phyloP scores from a whole-genome alignment of 2,329 filamentous ascomycete genomes.

The Fusarium siculi region DNA sequence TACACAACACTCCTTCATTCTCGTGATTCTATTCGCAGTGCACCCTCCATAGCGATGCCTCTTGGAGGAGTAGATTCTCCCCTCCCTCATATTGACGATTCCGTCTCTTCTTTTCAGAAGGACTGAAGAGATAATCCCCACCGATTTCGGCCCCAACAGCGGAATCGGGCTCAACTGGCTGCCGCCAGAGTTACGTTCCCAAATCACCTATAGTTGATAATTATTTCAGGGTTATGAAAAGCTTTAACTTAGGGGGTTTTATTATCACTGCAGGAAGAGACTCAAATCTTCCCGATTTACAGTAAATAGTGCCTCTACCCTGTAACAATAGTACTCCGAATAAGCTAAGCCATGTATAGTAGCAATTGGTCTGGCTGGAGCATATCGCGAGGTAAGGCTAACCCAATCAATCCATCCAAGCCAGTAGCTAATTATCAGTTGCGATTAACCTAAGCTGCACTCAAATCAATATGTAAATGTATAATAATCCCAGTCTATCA shows the following conservation, averaged over 20 bases:
- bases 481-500: rapidly evolving
- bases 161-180: background rate
- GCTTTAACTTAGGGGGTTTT: too few species aligned
- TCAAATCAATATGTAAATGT: background rate
- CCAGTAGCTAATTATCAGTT: too few species aligned
- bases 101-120: rapidly evolving
- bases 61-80: rapidly evolving
- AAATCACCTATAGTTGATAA: too few species aligned
- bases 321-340: background rate
- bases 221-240: too few species aligned
- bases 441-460: rapidly evolving
- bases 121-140: rapidly evolving
- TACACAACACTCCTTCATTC: background rate
- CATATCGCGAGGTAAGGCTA: background rate
- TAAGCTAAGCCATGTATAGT: background rate
- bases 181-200: too few species aligned
- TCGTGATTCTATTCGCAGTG: background rate
- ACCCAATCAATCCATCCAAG: too few species aligned
- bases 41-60: rapidly evolving
- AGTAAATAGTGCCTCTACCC: background rate
- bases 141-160: rapidly evolving
- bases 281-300: too few species aligned
- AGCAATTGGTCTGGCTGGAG: background rate
- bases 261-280: too few species aligned
- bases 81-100: background rate